Conservation (phyloP, 2,329 filamentous ascomycete genomes). For the Thielaviopsis euricoi region DNA sequence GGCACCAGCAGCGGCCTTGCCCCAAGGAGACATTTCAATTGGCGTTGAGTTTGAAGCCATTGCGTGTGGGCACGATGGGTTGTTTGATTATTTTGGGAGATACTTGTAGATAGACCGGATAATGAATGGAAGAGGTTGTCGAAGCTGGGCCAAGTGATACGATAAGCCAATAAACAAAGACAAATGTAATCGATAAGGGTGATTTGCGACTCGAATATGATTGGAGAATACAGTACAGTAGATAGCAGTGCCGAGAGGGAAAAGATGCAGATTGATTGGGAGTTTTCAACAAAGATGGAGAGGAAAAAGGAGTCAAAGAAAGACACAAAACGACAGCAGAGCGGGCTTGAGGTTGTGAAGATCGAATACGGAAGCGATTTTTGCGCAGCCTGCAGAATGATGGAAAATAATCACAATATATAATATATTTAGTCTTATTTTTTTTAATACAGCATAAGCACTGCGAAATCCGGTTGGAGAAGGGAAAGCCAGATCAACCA, state of each 20-base stretch:
- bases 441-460: too few relatives aligned
- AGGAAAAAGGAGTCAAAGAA: background rate
- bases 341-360: background rate
- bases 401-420: background rate
- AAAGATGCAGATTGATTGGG: background rate
- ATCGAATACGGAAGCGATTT: background rate
- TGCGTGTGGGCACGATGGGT: background rate
- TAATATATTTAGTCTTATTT: too few relatives aligned
- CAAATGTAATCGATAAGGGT: background rate
- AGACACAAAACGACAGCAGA: background rate
- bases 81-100: background rate
- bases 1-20: conserved; percentile 78
- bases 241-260: too few relatives aligned
- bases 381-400: background rate
- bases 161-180: background rate
- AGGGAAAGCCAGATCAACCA: background rate
- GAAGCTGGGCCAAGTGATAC: background rate
- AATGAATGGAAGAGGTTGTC: background rate
- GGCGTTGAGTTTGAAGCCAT: conserved; percentile 48
- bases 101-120: background rate
- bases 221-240: background rate
- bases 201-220: background rate
- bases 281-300: background rate
- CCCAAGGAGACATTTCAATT: conserved; percentile 70
- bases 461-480: background rate